Conservation (phyloP, 2,329 filamentous ascomycete genomes). For the Diaporthe nobilis region DNA sequence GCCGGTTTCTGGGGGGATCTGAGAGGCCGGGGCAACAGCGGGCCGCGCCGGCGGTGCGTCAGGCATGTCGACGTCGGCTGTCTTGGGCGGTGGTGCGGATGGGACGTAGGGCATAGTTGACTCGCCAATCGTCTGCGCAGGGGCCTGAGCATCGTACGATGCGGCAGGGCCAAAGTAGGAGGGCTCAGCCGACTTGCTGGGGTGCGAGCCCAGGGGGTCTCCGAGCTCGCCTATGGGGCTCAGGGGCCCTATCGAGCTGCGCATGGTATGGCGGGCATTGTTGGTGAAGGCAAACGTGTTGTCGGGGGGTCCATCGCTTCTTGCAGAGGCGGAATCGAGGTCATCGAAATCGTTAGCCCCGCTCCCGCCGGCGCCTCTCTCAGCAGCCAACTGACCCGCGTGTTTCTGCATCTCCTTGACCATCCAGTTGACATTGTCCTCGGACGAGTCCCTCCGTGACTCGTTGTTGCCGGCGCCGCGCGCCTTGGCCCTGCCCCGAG, state of each 20-base stretch:
- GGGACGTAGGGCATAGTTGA: conserved; percentile 52
- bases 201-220: conserved; percentile 47
- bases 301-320: conserved; percentile 53
- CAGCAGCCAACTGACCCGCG: conserved; percentile 71
- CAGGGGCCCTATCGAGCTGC: conserved; percentile 43
- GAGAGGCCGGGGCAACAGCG: conserved; percentile 46
- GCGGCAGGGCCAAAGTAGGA: conserved; percentile 33
- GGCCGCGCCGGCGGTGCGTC: conserved; percentile 41
- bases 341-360: conserved; percentile 48
- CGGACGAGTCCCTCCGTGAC: conserved; percentile 71
- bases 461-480: conserved; percentile 47
- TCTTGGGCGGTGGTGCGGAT: conserved; percentile 47
- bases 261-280: conserved; percentile 46
- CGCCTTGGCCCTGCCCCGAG: conserved; percentile 52
- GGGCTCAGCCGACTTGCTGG: conserved; percentile 33
- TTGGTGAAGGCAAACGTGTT: conserved; percentile 53
- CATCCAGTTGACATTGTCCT: conserved; percentile 77
- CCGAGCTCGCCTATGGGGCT: conserved; percentile 50
- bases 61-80: conserved; percentile 49
- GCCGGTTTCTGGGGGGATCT: conserved; percentile 57
- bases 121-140: conserved; percentile 49
- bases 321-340: conserved; percentile 49
- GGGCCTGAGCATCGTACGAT: conserved; percentile 37
- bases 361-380: conserved; percentile 44
- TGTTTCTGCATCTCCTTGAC: conserved; percentile 86